Evolutionary conservation across 2,329 filamentous ascomycete genomes (phyloP).

Genomic region (Boeremia lycopersici): DNA sequence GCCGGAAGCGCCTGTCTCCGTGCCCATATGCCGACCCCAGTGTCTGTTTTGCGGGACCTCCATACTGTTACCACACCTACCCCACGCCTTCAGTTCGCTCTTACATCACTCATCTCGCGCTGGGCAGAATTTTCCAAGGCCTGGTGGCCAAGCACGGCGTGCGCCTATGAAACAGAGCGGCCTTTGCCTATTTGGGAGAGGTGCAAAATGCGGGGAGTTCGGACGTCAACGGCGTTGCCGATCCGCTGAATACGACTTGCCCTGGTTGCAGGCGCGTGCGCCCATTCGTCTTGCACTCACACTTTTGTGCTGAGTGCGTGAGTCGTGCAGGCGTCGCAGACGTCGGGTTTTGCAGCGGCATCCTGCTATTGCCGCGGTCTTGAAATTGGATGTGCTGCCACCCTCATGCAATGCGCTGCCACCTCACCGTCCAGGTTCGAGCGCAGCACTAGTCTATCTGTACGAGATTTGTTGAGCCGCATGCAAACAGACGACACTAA

Average conservation of each 20-base stretch:
- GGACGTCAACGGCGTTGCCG: slow-evolving; percentile 12
- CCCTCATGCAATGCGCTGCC: neutral
- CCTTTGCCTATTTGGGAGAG: slow-evolving; percentile 8
- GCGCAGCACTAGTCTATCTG: slow-evolving; percentile 3
- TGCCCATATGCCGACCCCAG: slow-evolving; percentile 15
- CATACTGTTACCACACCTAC: slow-evolving; percentile 14
- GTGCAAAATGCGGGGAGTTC: slow-evolving; percentile 15
- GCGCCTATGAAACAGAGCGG: slow-evolving; percentile 4
- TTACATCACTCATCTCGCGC: slow-evolving; percentile 17
- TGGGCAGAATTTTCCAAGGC: slow-evolving; percentile 13
- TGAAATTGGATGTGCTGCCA: neutral
- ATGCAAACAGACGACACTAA: slow-evolving; percentile 6
- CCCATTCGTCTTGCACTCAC: neutral
- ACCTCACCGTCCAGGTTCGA: neutral
- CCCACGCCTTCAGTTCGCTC: slow-evolving; percentile 12
- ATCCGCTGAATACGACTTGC: slow-evolving; percentile 1
- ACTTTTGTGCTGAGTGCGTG: neutral
- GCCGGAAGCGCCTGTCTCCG: neutral
- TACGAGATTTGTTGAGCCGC: slow-evolving; percentile 15
- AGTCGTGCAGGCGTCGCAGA: neutral
- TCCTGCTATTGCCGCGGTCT: neutral
- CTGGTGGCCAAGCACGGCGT: slow-evolving; percentile 5
- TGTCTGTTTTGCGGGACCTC: slow-evolving; percentile 12
- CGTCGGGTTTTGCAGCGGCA: neutral
- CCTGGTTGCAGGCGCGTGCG: neutral